Conservation (phyloP, 2,329 filamentous ascomycete species). For the Trichoderma koningii region DNA sequence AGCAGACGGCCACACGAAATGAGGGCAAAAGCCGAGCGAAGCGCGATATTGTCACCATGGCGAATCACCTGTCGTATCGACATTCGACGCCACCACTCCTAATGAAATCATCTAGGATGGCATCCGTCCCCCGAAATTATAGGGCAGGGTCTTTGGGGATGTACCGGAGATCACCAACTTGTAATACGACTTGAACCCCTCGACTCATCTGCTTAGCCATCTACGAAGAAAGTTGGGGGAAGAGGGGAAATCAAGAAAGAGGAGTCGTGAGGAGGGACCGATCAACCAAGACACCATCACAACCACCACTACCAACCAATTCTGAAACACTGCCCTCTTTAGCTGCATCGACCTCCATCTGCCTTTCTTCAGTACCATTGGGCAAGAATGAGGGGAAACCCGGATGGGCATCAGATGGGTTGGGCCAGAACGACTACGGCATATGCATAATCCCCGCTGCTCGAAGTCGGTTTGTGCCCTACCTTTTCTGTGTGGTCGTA, state of each 20-base stretch:
- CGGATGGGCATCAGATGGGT: constrained; percentile 5
- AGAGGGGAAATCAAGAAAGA: background rate
- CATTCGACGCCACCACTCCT: background rate
- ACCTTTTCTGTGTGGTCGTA: background rate
- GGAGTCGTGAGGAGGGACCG: background rate
- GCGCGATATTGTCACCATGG: constrained; percentile 5
- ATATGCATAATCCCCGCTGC: constrained; percentile 13
- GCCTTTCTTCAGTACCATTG: background rate
- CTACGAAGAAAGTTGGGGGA: background rate
- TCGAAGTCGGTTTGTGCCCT: constrained; percentile 2
- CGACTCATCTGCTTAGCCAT: background rate
- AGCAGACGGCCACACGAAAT: constrained; percentile 17
- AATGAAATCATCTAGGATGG: background rate
- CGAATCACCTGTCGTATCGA: background rate
- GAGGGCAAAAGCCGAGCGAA: background rate
- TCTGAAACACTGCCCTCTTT: background rate
- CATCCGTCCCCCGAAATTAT: no score
- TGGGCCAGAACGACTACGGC: background rate
- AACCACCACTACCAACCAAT: no score
- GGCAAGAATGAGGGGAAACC: background rate
- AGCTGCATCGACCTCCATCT: background rate
- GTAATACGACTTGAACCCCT: constrained; percentile 3
- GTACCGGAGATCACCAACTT: background rate
- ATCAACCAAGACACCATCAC: background rate
- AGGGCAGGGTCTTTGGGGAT: background rate